phyloP scores from a whole-genome alignment of 345 rosid genomes.

The Pseudoturritis turrita region DNA sequence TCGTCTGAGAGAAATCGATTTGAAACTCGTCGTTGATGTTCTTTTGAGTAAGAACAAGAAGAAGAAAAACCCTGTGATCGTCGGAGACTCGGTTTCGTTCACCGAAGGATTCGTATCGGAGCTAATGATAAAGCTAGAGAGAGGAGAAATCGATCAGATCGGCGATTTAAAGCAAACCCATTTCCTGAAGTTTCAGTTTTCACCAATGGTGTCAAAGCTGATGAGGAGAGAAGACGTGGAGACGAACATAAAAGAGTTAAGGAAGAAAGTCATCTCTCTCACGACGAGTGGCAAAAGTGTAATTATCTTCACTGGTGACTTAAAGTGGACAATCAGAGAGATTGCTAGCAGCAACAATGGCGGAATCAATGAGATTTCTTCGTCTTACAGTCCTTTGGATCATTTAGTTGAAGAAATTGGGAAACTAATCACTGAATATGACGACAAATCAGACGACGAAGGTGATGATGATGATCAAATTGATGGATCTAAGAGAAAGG shows the following conservation, averaged over 20 bases:
- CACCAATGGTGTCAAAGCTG: slow-evolving; percentile 55
- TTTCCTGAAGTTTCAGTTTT: slow-evolving; percentile 63
- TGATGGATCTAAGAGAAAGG: slow-evolving; percentile 36
- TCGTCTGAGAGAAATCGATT: slow-evolving; percentile 47
- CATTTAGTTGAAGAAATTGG: slow-evolving; percentile 64
- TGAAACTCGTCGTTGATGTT: slow-evolving; percentile 63
- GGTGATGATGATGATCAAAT: slow-evolving; percentile 42
- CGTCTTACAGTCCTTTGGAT: slow-evolving; percentile 49
- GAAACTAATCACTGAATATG: slow-evolving; percentile 38
- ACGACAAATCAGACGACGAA: slow-evolving; percentile 16
- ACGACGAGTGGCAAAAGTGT: slow-evolving; percentile 46
- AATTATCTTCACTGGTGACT: slow-evolving; percentile 71
- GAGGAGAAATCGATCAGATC: slow-evolving; percentile 56
- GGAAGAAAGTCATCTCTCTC: slow-evolving; percentile 49
- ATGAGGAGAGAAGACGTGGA: slow-evolving; percentile 75
- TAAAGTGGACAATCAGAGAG: slow-evolving; percentile 59
- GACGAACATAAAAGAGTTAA: slow-evolving; percentile 51
- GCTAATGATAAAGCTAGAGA: slow-evolving; percentile 52
- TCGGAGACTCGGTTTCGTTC: slow-evolving; percentile 59
- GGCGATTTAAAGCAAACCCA: slow-evolving; percentile 47
- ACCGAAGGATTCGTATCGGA: slow-evolving; percentile 56
- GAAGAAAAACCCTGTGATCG: slow-evolving; percentile 62
- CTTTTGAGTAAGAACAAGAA: slow-evolving; percentile 50
- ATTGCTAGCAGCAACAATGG: slow-evolving; percentile 4
- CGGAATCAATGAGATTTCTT: slow-evolving; percentile 8